phyloP scores from a whole-genome alignment of 768 basidiomycete species.

The Russula sp. region DNA sequence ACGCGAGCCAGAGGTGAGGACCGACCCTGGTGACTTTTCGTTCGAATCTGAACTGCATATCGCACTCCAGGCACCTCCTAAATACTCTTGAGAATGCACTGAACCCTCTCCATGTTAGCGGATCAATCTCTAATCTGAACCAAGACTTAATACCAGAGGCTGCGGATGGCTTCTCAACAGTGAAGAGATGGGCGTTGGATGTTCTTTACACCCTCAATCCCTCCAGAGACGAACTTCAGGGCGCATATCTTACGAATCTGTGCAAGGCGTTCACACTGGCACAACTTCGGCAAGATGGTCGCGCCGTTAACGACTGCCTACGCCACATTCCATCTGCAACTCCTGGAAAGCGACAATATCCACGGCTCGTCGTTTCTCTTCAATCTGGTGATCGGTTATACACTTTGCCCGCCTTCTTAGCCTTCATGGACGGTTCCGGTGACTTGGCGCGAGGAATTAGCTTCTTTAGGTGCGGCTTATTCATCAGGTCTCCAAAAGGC shows the following conservation, averaged over 20 bases:
- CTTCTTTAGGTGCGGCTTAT: constrained; percentile 23
- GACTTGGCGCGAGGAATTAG: constrained; percentile 39
- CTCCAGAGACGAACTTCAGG: not conserved
- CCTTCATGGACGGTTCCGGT: constrained; percentile 26
- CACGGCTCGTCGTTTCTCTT: not conserved
- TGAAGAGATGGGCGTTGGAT: constrained; percentile 43
- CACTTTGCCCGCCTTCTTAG: constrained; percentile 1
- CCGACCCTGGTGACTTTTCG: not conserved
- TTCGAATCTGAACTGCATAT: not conserved
- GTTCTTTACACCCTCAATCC: constrained; percentile 35
- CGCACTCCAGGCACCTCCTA: not conserved
- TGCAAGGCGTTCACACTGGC: constrained; percentile 35
- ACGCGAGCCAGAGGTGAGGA: constrained; percentile 7
- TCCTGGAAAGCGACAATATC: not conserved
- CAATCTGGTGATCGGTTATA: not conserved
- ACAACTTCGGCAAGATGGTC: constrained; percentile 8
- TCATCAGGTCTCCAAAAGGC: not conserved
- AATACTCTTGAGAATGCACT: constrained; percentile 42
- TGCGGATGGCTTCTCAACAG: constrained; percentile 31
- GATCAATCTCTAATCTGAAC: constrained; percentile 36
- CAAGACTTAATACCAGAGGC: constrained; percentile 37
- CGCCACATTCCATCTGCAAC: constrained; percentile 1
- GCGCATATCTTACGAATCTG: constrained; percentile 37
- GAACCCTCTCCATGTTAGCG: constrained; percentile 45
- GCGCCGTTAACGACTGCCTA: not conserved